Evolutionary conservation across 2,329 filamentous ascomycete species (phyloP).

Genomic region (Aspergillus transmontanensis): DNA sequence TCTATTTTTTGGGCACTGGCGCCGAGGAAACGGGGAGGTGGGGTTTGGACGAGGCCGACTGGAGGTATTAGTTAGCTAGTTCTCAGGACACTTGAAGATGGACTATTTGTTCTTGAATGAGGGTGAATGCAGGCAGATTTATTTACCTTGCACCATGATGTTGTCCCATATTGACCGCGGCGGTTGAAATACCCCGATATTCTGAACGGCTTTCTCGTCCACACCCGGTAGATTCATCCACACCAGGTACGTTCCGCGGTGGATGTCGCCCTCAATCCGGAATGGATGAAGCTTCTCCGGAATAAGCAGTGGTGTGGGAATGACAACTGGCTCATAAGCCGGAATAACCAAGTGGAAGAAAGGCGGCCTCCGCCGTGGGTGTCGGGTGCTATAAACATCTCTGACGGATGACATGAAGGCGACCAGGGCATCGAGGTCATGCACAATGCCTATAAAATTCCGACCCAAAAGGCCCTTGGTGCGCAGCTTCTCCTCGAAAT

Average conservation of each 20-base stretch:
- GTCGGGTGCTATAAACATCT: not conserved
- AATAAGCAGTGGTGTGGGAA: not conserved
- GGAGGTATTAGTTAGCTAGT: not conserved
- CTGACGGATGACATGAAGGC: constrained; percentile 4
- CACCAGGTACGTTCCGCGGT: not conserved
- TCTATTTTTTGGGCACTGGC: not conserved
- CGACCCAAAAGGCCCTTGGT: constrained; percentile 1
- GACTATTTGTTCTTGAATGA: not conserved
- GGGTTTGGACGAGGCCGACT: not conserved
- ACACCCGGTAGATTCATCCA: constrained; percentile 9
- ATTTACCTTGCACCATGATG: not conserved
- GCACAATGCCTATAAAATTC: constrained; percentile 6
- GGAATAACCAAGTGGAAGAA: constrained; percentile 7
- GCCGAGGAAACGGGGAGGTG: not conserved
- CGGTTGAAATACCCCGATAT: constrained; percentile 3
- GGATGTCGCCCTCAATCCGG: constrained; percentile 2
- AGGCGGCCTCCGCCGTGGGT: not conserved
- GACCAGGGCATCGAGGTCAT: constrained; percentile 5
- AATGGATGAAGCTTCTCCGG: constrained; percentile 6
- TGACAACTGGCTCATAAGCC: constrained; percentile 3
- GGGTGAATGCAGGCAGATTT: not conserved
- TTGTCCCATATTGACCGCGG: constrained; percentile 2
- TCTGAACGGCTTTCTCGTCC: not conserved
- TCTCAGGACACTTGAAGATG: not conserved
- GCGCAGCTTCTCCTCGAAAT: constrained; percentile 7